Evolutionary conservation across 352 stramenopile species (phyloP).

Genomic region (Thalassiosira ordinaria): DNA sequence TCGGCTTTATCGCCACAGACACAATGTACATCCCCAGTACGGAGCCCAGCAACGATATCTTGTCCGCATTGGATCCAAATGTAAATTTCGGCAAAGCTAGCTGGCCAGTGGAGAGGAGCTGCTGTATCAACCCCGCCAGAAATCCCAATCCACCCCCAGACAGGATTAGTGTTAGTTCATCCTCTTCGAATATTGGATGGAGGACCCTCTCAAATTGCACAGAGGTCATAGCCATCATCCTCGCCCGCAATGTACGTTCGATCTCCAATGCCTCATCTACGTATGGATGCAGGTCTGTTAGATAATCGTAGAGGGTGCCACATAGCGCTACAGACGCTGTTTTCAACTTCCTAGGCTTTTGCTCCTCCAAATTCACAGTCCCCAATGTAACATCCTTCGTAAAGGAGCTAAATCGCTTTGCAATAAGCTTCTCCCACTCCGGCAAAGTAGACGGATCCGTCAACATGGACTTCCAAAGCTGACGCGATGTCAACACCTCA

Average conservation of each 20-base stretch:
- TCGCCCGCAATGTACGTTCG: constrained; percentile 89
- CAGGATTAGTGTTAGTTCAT: constrained; percentile 95
- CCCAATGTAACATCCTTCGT: constrained; percentile 45
- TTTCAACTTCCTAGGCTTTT: constrained; percentile 50
- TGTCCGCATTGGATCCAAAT: constrained; percentile 36
- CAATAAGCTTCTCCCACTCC: constrained; percentile 49
- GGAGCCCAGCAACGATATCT: constrained; percentile 34
- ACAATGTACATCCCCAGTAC: constrained; percentile 50
- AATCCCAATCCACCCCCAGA: constrained; percentile 93
- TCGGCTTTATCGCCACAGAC: constrained; percentile 49
- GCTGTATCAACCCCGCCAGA: constrained; percentile 90
- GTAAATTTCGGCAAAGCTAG: constrained; percentile 34
- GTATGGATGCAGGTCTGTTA: constrained; percentile 91
- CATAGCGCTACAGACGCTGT: constrained; percentile 37
- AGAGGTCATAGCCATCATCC: constrained; percentile 89
- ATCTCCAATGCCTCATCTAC: constrained; percentile 91
- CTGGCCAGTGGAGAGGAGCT: constrained; percentile 56
- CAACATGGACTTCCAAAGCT: constrained; percentile 64
- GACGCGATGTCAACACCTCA: constrained; percentile 57
- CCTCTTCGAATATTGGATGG: constrained; percentile 94
- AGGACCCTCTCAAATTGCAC: constrained; percentile 92
- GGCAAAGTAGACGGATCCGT: constrained; percentile 57
- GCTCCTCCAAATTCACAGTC: constrained; percentile 32
- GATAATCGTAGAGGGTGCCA: constrained; percentile 47
- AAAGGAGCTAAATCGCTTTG: constrained; percentile 42